Evolutionary conservation across 441 rosid species (phyloP).

Genomic region (Dalechampia spathulata): DNA sequence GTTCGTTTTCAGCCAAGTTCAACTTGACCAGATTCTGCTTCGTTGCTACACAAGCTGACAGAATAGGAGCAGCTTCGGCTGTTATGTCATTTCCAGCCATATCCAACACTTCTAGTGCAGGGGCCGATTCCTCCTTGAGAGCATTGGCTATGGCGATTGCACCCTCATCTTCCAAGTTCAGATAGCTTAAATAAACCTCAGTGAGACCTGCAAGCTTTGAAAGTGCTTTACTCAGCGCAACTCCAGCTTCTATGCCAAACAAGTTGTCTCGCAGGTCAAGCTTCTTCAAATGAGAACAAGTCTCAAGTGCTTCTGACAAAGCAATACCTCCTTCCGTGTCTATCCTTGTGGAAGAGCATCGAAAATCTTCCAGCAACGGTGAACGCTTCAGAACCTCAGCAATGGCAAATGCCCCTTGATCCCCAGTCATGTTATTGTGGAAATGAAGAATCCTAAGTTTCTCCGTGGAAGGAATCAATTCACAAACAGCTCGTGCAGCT

Average conservation of each 20-base stretch:
- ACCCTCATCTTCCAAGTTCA: constrained; percentile 83
- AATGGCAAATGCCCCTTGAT: constrained; percentile 74
- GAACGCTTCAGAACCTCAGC: constrained; percentile 60
- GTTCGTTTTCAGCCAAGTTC: constrained; percentile 86
- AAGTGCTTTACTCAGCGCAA: constrained; percentile 67
- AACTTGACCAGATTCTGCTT: constrained; percentile 60
- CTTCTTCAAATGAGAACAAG: constrained; percentile 52
- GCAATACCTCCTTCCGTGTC: constrained; percentile 75
- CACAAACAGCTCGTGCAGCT: too few relatives aligned
- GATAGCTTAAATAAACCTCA: constrained; percentile 74
- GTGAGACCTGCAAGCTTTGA: constrained; percentile 41
- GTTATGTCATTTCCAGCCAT: constrained; percentile 94
- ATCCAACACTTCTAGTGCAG: constrained; percentile 63
- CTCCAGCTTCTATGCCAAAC: constrained; percentile 80
- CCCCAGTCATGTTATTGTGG: constrained; percentile 92
- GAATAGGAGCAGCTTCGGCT: constrained; percentile 44
- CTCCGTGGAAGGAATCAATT: too few relatives aligned
- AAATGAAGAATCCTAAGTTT: too few relatives aligned
- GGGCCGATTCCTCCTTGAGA: constrained; percentile 66
- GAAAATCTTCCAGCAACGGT: constrained; percentile 59
- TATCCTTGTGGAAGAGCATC: constrained; percentile 81
- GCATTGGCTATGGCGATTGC: constrained; percentile 48
- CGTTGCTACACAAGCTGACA: constrained; percentile 57
- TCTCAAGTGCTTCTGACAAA: constrained; percentile 61
- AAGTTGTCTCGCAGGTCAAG: constrained; percentile 89